These are phyloP conservation scores for Amauroascus niger DNA, from an alignment of 2,329 filamentous ascomycete genomes.

Conservation along the genomic window DNA sequence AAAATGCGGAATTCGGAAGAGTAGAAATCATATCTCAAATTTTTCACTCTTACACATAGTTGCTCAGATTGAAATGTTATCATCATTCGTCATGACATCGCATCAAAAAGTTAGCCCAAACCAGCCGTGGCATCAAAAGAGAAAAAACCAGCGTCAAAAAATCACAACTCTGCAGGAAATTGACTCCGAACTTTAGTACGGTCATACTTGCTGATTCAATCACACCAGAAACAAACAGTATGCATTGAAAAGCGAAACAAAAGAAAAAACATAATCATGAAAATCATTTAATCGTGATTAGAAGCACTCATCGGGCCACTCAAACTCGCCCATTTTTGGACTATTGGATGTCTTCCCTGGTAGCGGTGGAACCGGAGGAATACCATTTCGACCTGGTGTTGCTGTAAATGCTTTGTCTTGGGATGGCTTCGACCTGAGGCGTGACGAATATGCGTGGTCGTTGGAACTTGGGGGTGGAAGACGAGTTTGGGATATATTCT, in stretches of 20 bases:
- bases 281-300: background rate
- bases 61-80: background rate
- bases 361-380: conserved; percentile 35
- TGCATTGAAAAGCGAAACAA: background rate
- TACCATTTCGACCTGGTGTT: conserved; percentile 18
- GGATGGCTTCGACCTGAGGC: conserved; percentile 2
- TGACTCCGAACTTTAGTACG: background rate
- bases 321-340: conserved; percentile 28
- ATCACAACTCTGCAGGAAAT: background rate
- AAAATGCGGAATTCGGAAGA: background rate
- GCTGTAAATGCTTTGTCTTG: conserved; percentile 12
- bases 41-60: background rate
- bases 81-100: background rate
- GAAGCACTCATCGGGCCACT: conserved; percentile 40
- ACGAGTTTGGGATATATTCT: background rate
- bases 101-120: background rate
- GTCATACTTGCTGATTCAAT: background rate
- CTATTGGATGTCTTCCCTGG: conserved; percentile 23
- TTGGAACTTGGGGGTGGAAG: conserved; percentile 1
- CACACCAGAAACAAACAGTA: background rate
- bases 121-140: too few species aligned
- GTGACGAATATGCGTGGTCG: background rate
- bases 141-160: background rate
- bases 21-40: background rate
- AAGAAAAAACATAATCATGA: background rate